phyloP scores from a whole-genome alignment of 352 stramenopile genomes.

The Lagenidium sp. region DNA sequence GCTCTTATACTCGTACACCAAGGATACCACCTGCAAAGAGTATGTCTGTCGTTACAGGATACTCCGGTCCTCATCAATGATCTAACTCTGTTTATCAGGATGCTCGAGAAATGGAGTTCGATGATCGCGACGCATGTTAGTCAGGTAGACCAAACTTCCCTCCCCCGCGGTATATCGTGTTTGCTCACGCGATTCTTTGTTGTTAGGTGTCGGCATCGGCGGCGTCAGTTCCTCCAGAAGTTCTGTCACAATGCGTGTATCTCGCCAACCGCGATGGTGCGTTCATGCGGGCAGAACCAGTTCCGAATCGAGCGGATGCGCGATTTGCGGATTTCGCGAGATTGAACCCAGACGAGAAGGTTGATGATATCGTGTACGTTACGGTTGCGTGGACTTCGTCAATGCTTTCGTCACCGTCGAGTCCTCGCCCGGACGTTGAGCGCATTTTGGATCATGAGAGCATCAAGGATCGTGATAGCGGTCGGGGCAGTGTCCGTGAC shows the following conservation, averaged over 20 bases:
- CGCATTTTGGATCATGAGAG: constrained; percentile 44
- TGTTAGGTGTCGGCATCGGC: neutral
- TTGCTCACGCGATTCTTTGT: no score
- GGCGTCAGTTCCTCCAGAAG: constrained; percentile 18
- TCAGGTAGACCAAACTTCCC: constrained; percentile 7
- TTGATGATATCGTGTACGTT: constrained; percentile 40
- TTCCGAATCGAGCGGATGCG: constrained; percentile 22
- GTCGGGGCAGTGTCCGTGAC: constrained; percentile 8
- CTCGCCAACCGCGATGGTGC: constrained; percentile 47
- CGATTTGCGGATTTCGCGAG: constrained; percentile 49
- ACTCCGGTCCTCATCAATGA: neutral
- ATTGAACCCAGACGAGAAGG: constrained; percentile 23
- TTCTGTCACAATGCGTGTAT: constrained; percentile 40
- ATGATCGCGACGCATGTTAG: constrained; percentile 34
- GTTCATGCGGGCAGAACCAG: constrained; percentile 35
- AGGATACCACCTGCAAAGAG: constrained; percentile 49
- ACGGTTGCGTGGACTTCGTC: constrained; percentile 41
- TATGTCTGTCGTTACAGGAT: constrained; percentile 10
- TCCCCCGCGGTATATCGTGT: no score
- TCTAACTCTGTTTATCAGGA: constrained; percentile 6
- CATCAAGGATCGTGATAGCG: constrained; percentile 17
- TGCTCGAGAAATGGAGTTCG: constrained; percentile 47
- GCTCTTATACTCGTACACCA: constrained; percentile 54
- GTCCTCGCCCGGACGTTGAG: constrained; percentile 39
- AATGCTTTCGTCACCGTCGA: constrained; percentile 26